Percentiles rank a stretch among this genome's conserved stretches.
phyloP scores from a whole-genome alignment of 2,329 filamentous ascomycete genomes.

The Phaeosphaeria sp. region DNA sequence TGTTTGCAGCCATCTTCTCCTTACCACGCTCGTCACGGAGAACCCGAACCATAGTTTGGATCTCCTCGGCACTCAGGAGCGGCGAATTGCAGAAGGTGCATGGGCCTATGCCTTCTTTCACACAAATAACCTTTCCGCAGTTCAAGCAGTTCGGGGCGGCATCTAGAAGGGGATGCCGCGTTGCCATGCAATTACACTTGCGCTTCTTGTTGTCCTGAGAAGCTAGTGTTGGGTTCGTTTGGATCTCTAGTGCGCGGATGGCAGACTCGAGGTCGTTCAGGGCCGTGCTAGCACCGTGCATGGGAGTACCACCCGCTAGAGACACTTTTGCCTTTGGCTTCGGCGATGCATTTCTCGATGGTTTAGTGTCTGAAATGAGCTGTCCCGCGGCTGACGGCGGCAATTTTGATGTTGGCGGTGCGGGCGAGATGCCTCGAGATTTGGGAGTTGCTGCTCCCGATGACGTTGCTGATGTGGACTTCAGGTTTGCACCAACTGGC shows the following conservation, averaged over 20 bases:
- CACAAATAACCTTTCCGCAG: conserved; percentile 94
- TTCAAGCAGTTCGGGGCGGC: conserved; percentile 91
- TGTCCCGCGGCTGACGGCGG: conserved; percentile 76
- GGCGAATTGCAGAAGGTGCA: conserved; percentile 88
- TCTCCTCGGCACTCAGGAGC: conserved; percentile 73
- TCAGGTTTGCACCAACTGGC: conserved; percentile 56
- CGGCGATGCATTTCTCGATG: conserved; percentile 59
- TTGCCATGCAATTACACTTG: conserved; percentile 86
- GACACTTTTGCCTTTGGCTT: conserved; percentile 69
- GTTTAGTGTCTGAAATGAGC: conserved; percentile 79
- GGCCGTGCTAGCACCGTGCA: conserved; percentile 80
- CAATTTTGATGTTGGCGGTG: conserved; percentile 57
- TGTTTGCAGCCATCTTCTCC: conserved; percentile 84
- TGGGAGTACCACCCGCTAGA: conserved; percentile 78
- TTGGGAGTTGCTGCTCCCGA: conserved; percentile 44
- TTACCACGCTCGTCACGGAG: conserved; percentile 84
- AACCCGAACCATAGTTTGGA: conserved; percentile 84
- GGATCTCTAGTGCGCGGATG: conserved; percentile 88
- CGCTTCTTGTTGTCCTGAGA: conserved; percentile 64
- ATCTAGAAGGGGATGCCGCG: conserved; percentile 84
- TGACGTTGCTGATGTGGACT: conserved; percentile 30
- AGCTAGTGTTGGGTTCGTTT: conserved; percentile 79
- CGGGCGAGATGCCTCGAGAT: conserved; percentile 50
- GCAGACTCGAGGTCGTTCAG: conserved; percentile 75
- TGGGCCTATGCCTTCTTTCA: conserved; percentile 90